These are phyloP conservation scores for Chlamydomonas reinhardtii DNA, from an alignment of 163 green algal species.

Conservation along the genomic window DNA sequence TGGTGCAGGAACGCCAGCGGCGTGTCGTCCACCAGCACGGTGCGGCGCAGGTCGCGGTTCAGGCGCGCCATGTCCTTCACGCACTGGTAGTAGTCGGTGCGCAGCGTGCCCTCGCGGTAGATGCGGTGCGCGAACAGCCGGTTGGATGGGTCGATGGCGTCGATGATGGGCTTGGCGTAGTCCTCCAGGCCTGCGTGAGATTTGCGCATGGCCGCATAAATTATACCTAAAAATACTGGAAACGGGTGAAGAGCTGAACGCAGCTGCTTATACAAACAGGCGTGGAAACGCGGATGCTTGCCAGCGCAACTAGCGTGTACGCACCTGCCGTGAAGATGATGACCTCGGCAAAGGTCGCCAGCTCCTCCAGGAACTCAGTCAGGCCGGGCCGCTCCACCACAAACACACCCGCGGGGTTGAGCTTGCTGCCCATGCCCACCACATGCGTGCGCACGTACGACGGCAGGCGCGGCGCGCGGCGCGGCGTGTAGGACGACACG, in stretches of 20 bases:
- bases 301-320: no score
- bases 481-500: slow-evolving; percentile 85
- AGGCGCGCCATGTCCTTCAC: slow-evolving; percentile 89
- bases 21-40: slow-evolving; percentile 93
- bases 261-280: neutral
- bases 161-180: slow-evolving; percentile 89
- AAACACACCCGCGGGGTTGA: slow-evolving; percentile 88
- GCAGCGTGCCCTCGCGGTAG: slow-evolving; percentile 82
- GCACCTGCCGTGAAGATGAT: slow-evolving; percentile 78
- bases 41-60: slow-evolving; percentile 66
- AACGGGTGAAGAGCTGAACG: no score
- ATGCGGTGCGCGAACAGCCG: slow-evolving; percentile 73
- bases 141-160: slow-evolving; percentile 76
- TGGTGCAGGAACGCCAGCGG: slow-evolving; percentile 90
- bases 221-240: no score
- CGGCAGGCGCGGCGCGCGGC: slow-evolving; percentile 78
- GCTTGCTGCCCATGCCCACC: slow-evolving; percentile 77
- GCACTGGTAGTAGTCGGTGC: slow-evolving; percentile 80
- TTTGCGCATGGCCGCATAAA: neutral
- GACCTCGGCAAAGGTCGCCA: slow-evolving; percentile 78
- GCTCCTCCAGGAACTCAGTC: slow-evolving; percentile 79
- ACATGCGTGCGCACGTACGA: slow-evolving; percentile 72
- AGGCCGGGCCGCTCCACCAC: slow-evolving; percentile 91
- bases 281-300: neutral
- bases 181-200: slow-evolving; percentile 81